Base-by-base conservation (phyloP, 352 stramenopile genomes). In the Globisporangium nodosum region DNA sequence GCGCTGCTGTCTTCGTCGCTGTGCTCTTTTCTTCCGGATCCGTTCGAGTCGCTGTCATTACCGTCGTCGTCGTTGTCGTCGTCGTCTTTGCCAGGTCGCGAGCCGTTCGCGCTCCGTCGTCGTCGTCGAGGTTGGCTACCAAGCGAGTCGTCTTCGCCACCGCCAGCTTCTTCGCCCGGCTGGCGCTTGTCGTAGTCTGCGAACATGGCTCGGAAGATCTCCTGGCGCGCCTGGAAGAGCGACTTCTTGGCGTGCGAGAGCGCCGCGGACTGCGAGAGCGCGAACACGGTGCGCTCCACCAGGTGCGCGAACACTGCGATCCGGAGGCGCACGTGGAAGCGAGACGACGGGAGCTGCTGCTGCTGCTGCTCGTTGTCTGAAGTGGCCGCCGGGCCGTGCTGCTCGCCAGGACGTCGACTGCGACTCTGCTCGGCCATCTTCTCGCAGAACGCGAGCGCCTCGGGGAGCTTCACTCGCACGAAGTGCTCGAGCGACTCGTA, bases 401-500 rank as follows among this genome's bases (percentile, higher is more conserved):
- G 35, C 2, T 15, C 35, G 11, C 0, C 35, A 15, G 54, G 6
- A 20, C 33, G 30, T 33, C 49, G 49, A 18, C 18, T 9, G 8
- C 27, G 48, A 9, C 56, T 62, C n/a, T 70, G 52, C 11, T 70
- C 55, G 48, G 73, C 61, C 39, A 81, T 64, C 49, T 83, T 86
- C 3, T 70, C 66, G 45, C 58, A 76, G 24, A 83, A 74, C 15
- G 60, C 67, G 8, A 81, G 63, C 11, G 73, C 73, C 40, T 86
- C 76, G 1, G 73, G 68, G 6, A 86, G 49, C 47, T 86, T 86
- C 49, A 80, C 69, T 18, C 80, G 64, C 4, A 58, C 50, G 42
- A 86, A 82, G 33, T 63, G 57, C 40, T 78, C 76, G 4, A 86
- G 63, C 3, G 76, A 86, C 48, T 86, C 76, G 43, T 65, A 83